phyloP scores from a whole-genome alignment of 805 yeast genomes.

The Starmera caribaea region DNA sequence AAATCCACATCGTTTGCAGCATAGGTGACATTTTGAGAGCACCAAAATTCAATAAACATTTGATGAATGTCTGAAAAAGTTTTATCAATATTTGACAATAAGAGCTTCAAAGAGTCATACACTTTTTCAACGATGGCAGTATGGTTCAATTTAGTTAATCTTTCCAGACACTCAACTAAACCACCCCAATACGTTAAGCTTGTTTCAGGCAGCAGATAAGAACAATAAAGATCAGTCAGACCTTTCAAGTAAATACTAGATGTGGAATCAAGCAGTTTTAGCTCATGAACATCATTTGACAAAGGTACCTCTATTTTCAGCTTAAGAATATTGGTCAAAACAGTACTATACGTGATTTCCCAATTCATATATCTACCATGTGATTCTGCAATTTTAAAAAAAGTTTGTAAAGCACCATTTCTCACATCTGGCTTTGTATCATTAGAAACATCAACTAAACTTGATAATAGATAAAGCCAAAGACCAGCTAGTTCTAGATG shows the following conservation, averaged over 20 bases:
- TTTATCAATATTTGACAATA: not conserved
- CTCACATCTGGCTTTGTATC: slow-evolving; percentile 73
- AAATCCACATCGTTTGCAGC: slow-evolving; percentile 25
- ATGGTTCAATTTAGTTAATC: slow-evolving; percentile 32
- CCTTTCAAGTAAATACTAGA: slow-evolving; percentile 55
- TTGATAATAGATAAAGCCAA: slow-evolving; percentile 57
- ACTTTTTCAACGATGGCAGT: slow-evolving; percentile 46
- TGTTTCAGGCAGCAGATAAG: slow-evolving; percentile 33
- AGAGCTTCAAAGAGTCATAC: slow-evolving; percentile 35
- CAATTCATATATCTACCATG: slow-evolving; percentile 57
- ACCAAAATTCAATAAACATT: slow-evolving; percentile 43
- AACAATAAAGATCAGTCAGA: slow-evolving; percentile 46
- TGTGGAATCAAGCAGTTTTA: slow-evolving; percentile 50
- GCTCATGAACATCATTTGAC: slow-evolving; percentile 16
- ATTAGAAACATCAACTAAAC: slow-evolving; percentile 50
- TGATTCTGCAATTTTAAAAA: slow-evolving; percentile 71
- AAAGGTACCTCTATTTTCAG: slow-evolving; percentile 9
- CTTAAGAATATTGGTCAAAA: slow-evolving; percentile 43
- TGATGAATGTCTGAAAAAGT: slow-evolving; percentile 25
- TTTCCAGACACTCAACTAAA: slow-evolving; percentile 39
- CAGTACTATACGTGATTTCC: slow-evolving; percentile 56
- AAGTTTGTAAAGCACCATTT: slow-evolving; percentile 84
- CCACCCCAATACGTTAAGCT: slow-evolving; percentile 42
- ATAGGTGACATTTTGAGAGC: slow-evolving; percentile 33
- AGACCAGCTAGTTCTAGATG: slow-evolving; percentile 28